Conservation (phyloP, 2,329 filamentous ascomycete species). For the Fonsecaea monophora region DNA sequence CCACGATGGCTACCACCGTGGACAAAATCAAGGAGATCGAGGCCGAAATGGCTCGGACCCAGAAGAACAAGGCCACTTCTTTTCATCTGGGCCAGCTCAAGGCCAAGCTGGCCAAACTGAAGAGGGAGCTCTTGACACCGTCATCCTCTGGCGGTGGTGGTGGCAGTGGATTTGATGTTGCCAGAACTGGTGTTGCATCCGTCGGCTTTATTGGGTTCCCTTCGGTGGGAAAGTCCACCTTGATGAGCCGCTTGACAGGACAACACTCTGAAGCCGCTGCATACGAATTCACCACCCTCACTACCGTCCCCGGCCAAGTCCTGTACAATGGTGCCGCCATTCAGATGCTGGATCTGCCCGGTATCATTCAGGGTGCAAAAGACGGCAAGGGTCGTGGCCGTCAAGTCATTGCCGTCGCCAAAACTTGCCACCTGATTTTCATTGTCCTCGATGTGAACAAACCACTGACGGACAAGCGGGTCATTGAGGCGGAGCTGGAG, state of each 20-base stretch:
- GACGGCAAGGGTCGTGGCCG: conserved; percentile 96
- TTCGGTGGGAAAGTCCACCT: conserved; percentile 96
- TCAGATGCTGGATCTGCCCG: conserved; percentile 96
- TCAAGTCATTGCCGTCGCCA: conserved; percentile 98
- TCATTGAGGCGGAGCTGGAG: conserved; percentile 94
- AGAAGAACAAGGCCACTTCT: conserved; percentile 96
- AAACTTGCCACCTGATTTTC: conserved; percentile 98
- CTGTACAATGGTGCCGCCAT: conserved; percentile 96
- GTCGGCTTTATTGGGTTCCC: conserved; percentile 98
- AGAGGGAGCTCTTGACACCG: conserved; percentile 91
- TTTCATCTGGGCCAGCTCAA: conserved; percentile 95
- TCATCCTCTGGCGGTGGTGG: conserved; percentile 79
- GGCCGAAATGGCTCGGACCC: conserved; percentile 95
- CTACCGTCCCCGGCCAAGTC: conserved; percentile 95
- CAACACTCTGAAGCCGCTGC: conserved; percentile 97
- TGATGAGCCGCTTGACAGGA: conserved; percentile 93
- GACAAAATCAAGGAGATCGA: conserved; percentile 99
- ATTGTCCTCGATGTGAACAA: conserved; percentile 99
- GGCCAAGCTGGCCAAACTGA: conserved; percentile 96
- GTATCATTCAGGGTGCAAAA: conserved; percentile 98
- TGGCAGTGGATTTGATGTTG: conserved; percentile 92
- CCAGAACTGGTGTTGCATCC: conserved; percentile 94
- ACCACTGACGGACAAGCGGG: conserved; percentile 91
- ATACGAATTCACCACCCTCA: conserved; percentile 98
- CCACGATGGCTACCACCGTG: conserved; percentile 90